A percentile compares a stretch with the other conserved stretches of the same genome.
These are phyloP conservation scores for Talaromyces albobiverticillius DNA, from an alignment of 2,329 filamentous ascomycete species.

Conservation along the genomic window DNA sequence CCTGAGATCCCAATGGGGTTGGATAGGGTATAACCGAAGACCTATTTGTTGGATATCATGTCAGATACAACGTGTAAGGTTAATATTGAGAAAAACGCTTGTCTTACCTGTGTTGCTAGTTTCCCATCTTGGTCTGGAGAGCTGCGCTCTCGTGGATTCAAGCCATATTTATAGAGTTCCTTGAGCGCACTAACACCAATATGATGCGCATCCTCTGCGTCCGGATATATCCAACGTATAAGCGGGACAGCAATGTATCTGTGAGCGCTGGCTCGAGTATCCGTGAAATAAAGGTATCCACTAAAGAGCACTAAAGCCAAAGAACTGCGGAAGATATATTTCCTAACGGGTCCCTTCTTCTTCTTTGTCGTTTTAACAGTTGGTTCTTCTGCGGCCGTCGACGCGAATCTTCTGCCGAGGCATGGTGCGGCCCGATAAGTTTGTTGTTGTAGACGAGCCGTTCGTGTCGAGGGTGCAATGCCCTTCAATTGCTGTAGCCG, in stretches of 20 bases:
- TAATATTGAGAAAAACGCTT: neutral
- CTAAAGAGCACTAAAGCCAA: conserved; percentile 48
- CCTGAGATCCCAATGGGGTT: conserved; percentile 96
- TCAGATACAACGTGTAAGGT: neutral
- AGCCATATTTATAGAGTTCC: conserved; percentile 66
- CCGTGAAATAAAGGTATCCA: conserved; percentile 68
- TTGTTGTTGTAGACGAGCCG: neutral
- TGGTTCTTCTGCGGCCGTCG: conserved; percentile 3
- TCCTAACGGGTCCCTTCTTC: conserved; percentile 28
- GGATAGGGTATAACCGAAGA: conserved; percentile 73
- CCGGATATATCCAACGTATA: conserved; percentile 40
- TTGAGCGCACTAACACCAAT: conserved; percentile 69
- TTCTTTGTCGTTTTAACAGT: conserved; percentile 18
- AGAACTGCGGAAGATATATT: conserved; percentile 46
- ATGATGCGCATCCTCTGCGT: conserved; percentile 84
- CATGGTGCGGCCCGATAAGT: neutral
- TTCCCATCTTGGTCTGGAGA: conserved; percentile 53
- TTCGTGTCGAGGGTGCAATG: neutral
- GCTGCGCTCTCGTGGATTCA: conserved; percentile 82
- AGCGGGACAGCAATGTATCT: conserved; percentile 59
- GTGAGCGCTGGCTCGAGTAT: conserved; percentile 70
- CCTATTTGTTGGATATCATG: conserved; percentile 30
- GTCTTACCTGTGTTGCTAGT: conserved; percentile 49
- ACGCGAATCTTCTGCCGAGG: conserved; percentile 8
- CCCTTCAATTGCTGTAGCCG: neutral